Base-by-base conservation (phyloP, 257 asterid genomes). In the Lantana camara region DNA sequence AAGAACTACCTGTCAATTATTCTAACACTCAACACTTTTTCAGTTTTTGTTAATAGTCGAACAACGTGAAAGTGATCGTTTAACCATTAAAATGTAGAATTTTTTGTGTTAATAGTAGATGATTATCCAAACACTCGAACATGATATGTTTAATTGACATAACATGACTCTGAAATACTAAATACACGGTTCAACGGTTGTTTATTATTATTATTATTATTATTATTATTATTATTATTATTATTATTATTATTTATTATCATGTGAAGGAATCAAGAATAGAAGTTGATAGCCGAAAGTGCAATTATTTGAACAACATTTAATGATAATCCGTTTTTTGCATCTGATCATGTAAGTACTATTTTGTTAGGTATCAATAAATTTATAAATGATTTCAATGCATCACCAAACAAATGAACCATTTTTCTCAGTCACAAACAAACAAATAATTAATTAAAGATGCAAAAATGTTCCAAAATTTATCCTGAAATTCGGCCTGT, bases 261-360 rank as follows among this genome's bases (percentile, higher is more conserved):
- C n/a, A n/a, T n/a, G n/a, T n/a, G n/a, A n/a, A n/a, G n/a, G n/a
- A n/a, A n/a, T n/a, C n/a, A n/a, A n/a, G n/a, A n/a, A n/a, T n/a
- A n/a, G n/a, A n/a, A n/a, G n/a, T 59, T 41, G 38, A 41, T 29
- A 59, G 51, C 52, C 12, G 34, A 58, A 59, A 7, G 8, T 20
- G 14, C 41, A 60, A 40, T 41, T 13, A 40, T 42, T 41, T 3
- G 22, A 8, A 8, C 32, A 49, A 13, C 21, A 4, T 49, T 49
- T 49, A 4, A 12, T 49, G 56, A 49, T 22, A n/a, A 49, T 49
- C 21, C 7, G 7, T 35, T 2, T 5, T 9, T 35, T 16, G 32
- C 8, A 9, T 17, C 17, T 47, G 13, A 7, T 7, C 51, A n/a
- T 47, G 27, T 17, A 23, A 22, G 57, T 22, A 50, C 17, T 1